phyloP scores from a whole-genome alignment of 2,329 filamentous ascomycete genomes.

The Hymenoscyphus occultus region DNA sequence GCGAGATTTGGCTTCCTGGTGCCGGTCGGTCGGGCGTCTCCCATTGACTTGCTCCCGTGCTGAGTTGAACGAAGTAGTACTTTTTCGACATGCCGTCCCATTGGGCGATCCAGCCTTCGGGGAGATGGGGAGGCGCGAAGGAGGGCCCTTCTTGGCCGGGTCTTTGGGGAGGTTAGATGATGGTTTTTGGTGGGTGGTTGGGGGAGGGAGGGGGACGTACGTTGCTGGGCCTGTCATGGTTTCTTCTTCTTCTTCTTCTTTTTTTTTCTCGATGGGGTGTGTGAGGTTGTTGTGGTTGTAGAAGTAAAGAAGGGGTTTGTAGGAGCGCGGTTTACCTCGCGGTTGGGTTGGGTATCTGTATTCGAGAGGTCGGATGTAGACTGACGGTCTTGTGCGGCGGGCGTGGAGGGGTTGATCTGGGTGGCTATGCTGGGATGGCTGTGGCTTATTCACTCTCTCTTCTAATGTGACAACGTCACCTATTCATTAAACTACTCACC shows the following conservation, averaged over 20 bases:
- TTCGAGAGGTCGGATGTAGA: constrained; percentile 1
- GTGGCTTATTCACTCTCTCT: neutral
- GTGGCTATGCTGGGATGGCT: neutral
- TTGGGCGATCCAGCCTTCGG: constrained; percentile 66
- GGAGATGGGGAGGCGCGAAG: constrained; percentile 53
- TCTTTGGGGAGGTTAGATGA: constrained; percentile 18
- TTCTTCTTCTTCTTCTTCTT: neutral
- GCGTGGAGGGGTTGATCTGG: neutral
- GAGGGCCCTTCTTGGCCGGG: constrained; percentile 38
- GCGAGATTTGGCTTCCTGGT: constrained; percentile 55
- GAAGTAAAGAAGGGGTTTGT: neutral
- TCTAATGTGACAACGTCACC: neutral
- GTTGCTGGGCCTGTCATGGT: constrained; percentile 2
- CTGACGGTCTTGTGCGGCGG: neutral
- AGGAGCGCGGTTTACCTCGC: neutral
- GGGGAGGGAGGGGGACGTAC: too few species aligned
- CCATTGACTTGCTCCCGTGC: constrained; percentile 71
- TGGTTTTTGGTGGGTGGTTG: too few species aligned
- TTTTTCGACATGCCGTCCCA: constrained; percentile 63
- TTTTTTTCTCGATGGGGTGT: neutral
- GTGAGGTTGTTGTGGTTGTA: neutral
- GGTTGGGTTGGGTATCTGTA: too few species aligned
- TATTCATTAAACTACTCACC: too few species aligned
- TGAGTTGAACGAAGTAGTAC: constrained; percentile 71
- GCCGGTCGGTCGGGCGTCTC: constrained; percentile 66